These are phyloP conservation scores for Pyricularia sp. DNA, from an alignment of 2,329 filamentous ascomycete species.

Conservation along the genomic window DNA sequence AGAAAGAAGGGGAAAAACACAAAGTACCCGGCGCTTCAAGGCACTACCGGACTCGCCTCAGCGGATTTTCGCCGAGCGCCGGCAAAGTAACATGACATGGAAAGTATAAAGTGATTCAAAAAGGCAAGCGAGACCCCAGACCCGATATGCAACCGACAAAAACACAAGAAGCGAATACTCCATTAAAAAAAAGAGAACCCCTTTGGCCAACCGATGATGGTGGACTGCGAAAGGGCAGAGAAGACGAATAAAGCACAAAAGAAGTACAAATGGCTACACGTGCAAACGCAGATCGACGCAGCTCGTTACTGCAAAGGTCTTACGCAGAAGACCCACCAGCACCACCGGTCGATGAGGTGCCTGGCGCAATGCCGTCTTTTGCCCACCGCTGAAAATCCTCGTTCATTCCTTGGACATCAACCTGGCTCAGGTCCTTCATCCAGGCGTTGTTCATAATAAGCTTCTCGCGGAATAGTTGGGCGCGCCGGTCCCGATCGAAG, in stretches of 20 bases:
- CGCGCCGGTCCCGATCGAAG: conserved; percentile 25
- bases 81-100: not conserved
- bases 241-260: not conserved
- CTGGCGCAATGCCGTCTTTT: conserved; percentile 29
- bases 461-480: conserved; percentile 60
- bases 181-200: not conserved
- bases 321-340: not conserved
- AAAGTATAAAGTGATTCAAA: not conserved
- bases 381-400: conserved; percentile 49
- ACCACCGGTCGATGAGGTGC: not conserved
- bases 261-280: not conserved
- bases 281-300: not conserved
- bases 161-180: not conserved
- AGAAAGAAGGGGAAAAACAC: not conserved
- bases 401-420: conserved; percentile 66
- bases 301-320: not conserved
- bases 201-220: not conserved
- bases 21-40: not conserved
- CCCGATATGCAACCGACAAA: not conserved
- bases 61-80: not conserved
- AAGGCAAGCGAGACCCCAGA: not conserved
- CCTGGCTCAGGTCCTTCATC: conserved; percentile 70
- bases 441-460: conserved; percentile 74
- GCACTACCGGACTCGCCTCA: not conserved
- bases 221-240: not conserved